Evolutionary conservation across 139 green algal species (phyloP).

Genomic region (Prasinococcaceae sp.): DNA sequence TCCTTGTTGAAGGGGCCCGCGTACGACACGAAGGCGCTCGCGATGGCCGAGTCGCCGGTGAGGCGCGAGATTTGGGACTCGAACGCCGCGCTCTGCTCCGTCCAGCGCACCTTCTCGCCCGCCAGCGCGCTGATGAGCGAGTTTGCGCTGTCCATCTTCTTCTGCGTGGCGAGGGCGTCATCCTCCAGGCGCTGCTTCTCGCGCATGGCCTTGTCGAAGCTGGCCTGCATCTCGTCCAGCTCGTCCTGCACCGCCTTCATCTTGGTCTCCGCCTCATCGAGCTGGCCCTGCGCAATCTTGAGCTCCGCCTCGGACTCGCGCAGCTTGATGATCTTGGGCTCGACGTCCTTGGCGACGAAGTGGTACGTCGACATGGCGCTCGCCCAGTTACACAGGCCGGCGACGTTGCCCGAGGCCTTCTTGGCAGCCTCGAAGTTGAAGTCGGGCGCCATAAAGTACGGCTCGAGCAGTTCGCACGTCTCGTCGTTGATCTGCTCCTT

Average conservation of each 20-base stretch:
- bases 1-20: slow-evolving; percentile 86
- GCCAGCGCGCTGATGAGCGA: slow-evolving; percentile 71
- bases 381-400: slow-evolving; percentile 8
- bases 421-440: neutral
- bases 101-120: slow-evolving; percentile 77
- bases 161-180: slow-evolving; percentile 64
- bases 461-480: slow-evolving; percentile 9
- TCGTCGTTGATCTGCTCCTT: slow-evolving; percentile 6
- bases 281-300: slow-evolving; percentile 68
- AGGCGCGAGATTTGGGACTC: slow-evolving; percentile 62
- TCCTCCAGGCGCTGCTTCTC: slow-evolving; percentile 81
- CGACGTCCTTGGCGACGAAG: slow-evolving; percentile 69
- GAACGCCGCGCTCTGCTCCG: slow-evolving; percentile 68
- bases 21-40: slow-evolving; percentile 68
- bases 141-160: slow-evolving; percentile 78
- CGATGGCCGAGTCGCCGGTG: slow-evolving; percentile 69
- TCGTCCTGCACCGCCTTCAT: slow-evolving; percentile 75
- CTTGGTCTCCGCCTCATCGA: slow-evolving; percentile 70
- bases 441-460: slow-evolving; percentile 1
- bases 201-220: slow-evolving; percentile 80
- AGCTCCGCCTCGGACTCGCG: slow-evolving; percentile 67
- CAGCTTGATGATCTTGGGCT: slow-evolving; percentile 84
- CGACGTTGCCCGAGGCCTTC: slow-evolving; percentile 4
- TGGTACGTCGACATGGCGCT: slow-evolving; percentile 51
- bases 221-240: slow-evolving; percentile 79